phyloP scores from a whole-genome alignment of 495 filamentous ascomycete species.

The Daldinia caldariorum region DNA sequence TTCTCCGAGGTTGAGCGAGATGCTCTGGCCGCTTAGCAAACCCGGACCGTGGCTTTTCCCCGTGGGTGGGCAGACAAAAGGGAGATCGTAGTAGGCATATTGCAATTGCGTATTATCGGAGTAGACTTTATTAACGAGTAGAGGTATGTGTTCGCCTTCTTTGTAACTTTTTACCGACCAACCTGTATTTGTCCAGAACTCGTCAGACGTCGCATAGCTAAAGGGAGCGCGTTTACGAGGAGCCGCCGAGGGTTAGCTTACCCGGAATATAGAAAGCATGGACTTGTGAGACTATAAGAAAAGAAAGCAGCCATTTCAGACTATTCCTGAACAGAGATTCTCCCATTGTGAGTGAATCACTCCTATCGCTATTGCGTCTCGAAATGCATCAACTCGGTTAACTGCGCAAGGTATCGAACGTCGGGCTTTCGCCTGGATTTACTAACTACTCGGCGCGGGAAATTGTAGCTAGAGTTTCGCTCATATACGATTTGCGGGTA shows the following conservation, averaged over 20 bases:
- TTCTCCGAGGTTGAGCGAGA: conserved; percentile 92
- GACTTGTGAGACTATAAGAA: conserved; percentile 46
- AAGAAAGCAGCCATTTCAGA: conserved; percentile 45
- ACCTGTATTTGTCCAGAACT: conserved; percentile 54
- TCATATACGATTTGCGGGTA: conserved; percentile 16
- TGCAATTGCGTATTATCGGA: conserved; percentile 92
- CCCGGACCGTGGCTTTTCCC: conserved; percentile 73
- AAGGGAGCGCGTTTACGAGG: neutral
- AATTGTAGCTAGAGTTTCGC: neutral
- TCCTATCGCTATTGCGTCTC: conserved; percentile 31
- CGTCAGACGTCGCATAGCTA: conserved; percentile 25
- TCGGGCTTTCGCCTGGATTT: conserved; percentile 17
- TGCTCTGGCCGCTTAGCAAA: conserved; percentile 80
- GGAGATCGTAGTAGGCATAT: conserved; percentile 93
- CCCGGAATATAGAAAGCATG: conserved; percentile 84
- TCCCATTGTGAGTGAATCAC: conserved; percentile 45
- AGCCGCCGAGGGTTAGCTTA: conserved; percentile 48
- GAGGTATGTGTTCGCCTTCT: conserved; percentile 80
- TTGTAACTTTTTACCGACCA: conserved; percentile 84
- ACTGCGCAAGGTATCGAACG: neutral
- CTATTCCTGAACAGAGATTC: conserved; percentile 35
- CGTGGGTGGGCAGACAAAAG: conserved; percentile 88
- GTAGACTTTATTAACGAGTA: conserved; percentile 96
- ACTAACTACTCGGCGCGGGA: conserved; percentile 10
- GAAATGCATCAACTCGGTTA: conserved; percentile 40